These are phyloP conservation scores for Acanthamoeba triangularis DNA, from an alignment of 208 protist genomes.

Conservation along the genomic window DNA sequence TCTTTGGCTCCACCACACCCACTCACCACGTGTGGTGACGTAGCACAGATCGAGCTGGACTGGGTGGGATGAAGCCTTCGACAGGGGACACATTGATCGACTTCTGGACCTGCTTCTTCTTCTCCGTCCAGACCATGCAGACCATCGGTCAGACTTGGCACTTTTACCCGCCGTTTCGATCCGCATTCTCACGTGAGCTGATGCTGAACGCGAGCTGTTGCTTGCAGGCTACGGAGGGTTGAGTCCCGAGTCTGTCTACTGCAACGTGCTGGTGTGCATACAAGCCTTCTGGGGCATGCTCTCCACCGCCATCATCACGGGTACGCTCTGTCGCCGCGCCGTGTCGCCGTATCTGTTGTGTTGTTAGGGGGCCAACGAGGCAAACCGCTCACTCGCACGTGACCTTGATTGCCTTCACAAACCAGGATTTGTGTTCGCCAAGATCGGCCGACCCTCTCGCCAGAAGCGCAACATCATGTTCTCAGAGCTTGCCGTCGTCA, in stretches of 20 bases:
- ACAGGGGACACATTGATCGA: background rate
- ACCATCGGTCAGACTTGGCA: conserved; percentile 14
- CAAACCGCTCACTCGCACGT: no score
- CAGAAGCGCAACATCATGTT: conserved; percentile 76
- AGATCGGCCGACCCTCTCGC: conserved; percentile 64
- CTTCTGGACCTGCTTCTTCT: conserved; percentile 76
- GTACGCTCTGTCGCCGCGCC: background rate
- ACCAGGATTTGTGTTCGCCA: conserved; percentile 71
- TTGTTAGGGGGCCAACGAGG: background rate
- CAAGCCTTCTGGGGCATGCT: conserved; percentile 76
- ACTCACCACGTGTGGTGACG: background rate
- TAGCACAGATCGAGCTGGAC: background rate
- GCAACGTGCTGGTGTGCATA: conserved; percentile 71
- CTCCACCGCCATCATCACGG: conserved; percentile 62
- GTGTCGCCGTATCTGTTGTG: background rate
- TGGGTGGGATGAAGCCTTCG: background rate
- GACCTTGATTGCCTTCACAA: no score
- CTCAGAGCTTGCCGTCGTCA: conserved; percentile 59
- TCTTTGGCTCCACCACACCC: background rate
- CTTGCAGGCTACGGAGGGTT: conserved; percentile 28
- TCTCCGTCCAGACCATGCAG: conserved; percentile 75
- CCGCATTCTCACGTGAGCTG: background rate
- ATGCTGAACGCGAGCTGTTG: background rate
- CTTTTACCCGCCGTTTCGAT: no score
- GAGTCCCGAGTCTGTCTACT: conserved; percentile 40